Conservation (phyloP, 306 rosid genomes). For the Lupinus albus region DNA sequence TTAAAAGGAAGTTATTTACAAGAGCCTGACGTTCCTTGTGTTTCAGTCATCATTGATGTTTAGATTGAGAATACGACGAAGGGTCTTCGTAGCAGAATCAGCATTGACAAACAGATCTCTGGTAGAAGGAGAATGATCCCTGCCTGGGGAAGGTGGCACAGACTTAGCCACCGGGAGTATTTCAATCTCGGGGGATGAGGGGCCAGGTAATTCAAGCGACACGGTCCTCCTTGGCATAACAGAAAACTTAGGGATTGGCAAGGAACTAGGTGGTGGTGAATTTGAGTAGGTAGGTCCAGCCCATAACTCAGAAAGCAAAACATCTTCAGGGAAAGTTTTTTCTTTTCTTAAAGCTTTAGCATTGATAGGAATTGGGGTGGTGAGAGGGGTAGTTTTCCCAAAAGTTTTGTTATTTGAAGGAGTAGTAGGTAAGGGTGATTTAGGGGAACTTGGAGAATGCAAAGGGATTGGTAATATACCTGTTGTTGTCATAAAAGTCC, state of each 20-base stretch:
- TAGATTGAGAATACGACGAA: constrained; percentile 78
- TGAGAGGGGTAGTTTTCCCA: constrained; percentile 40
- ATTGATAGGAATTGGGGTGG: constrained; percentile 64
- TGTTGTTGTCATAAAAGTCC: constrained; percentile 70
- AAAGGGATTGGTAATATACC: constrained; percentile 72
- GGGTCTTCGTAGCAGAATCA: constrained; percentile 67
- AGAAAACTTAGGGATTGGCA: constrained; percentile 88
- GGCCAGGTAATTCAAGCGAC: constrained; percentile 62
- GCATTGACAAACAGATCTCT: constrained; percentile 51
- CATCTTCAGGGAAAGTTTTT: constrained; percentile 44
- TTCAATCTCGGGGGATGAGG: constrained; percentile 48
- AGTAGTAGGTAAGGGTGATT: constrained; percentile 48
- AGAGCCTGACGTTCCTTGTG: constrained; percentile 41
- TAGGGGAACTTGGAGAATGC: constrained; percentile 49
- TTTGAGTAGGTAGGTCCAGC: constrained; percentile 96
- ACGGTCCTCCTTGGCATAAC: constrained; percentile 65
- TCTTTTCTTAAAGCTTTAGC: constrained; percentile 38
- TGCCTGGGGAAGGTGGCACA: constrained; percentile 61
- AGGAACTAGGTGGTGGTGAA: constrained; percentile 89
- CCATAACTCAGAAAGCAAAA: constrained; percentile 79
- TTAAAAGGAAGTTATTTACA: constrained; percentile 49
- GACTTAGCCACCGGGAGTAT: constrained; percentile 60
- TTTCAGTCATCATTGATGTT: constrained; percentile 54
- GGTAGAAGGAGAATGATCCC: constrained; percentile 46
- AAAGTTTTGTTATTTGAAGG: constrained; percentile 30